Evolutionary conservation across 1,139 yeast genomes (phyloP), one percentile per base, ranked within the genome.

Genomic region (Magnusiomyces tetraspermus): DNA sequence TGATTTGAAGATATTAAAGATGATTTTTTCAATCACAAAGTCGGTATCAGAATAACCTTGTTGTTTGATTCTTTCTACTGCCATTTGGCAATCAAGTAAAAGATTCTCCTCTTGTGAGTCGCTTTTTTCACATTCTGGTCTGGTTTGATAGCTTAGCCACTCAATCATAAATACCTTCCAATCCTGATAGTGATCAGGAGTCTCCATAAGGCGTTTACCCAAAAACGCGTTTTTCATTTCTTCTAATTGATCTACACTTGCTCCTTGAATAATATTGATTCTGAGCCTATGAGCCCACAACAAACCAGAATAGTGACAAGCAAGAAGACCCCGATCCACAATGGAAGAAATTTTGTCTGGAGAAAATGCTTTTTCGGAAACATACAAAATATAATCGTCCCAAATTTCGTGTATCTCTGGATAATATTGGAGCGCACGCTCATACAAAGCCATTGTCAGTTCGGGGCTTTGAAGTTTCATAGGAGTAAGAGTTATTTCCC

Each of bases 101-200:
- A 51, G 45, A 3, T 33, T 44, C 17, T 43, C 50, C 40, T 28
- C 31, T 44, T 47, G 49, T 37, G 42, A 28, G 11, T 44, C 43
- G n/a, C 17, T n/a, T 19, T 31, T 40, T 24, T 38, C 41, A 13
- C 46, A 30, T 10, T 50, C 50, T 17, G 49, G 49, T 17, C 48
- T 26, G 22, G 42, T 24, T 58, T 33, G 67, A 58, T 52, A 70
- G 51, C 23, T 69, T 57, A 60, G 33, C 64, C 64, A 61, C 0
- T 76, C 67, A 22, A 67, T 56, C 0, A 71, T 73, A 8, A 71
- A 64, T 4, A 61, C 58, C 50, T 71, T 71, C 75, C 77, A 73
- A 10, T 73, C 71, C 37, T 66, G 68, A 50, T 53, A 51, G 19
- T 51, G 46, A 41, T 55, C 54, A 5, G 51, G 45, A n/a, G 38